phyloP scores from a whole-genome alignment of 208 protist genomes.

The Leishmania braziliensis region DNA sequence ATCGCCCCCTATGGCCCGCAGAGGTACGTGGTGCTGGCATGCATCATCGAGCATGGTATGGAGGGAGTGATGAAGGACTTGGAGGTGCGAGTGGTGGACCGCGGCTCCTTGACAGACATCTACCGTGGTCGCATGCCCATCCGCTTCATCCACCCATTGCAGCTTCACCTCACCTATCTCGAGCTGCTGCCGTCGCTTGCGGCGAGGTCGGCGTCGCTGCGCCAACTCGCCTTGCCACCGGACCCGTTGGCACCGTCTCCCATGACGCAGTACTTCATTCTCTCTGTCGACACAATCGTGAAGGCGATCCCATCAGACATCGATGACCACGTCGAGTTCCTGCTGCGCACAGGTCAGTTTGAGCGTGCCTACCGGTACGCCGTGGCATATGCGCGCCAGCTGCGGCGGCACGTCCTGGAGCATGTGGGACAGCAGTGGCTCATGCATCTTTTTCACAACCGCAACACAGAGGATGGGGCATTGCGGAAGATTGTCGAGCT shows the following conservation, averaged over 20 bases:
- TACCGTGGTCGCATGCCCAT: slow-evolving; percentile 58
- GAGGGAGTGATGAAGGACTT: slow-evolving; percentile 56
- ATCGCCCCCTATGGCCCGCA: slow-evolving; percentile 57
- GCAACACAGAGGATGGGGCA: slow-evolving; percentile 9
- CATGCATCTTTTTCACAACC: slow-evolving; percentile 28
- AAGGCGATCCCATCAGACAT: slow-evolving; percentile 47
- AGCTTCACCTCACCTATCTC: slow-evolving; percentile 53
- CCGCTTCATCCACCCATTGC: slow-evolving; percentile 62
- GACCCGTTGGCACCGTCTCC: slow-evolving; percentile 16
- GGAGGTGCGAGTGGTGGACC: slow-evolving; percentile 75
- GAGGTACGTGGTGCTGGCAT: slow-evolving; percentile 57
- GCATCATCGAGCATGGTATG: slow-evolving; percentile 29
- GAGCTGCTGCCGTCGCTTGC: neutral
- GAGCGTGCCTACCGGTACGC: slow-evolving; percentile 56
- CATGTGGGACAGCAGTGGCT: slow-evolving; percentile 36
- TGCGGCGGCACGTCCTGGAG: slow-evolving; percentile 32
- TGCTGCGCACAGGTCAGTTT: slow-evolving; percentile 39
- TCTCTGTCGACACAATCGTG: slow-evolving; percentile 55
- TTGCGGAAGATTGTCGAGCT: slow-evolving; percentile 28
- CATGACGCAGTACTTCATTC: slow-evolving; percentile 54
- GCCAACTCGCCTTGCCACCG: neutral
- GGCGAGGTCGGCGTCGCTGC: neutral
- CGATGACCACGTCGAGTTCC: slow-evolving; percentile 73
- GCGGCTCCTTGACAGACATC: slow-evolving; percentile 42
- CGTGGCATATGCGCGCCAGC: slow-evolving; percentile 14